These are phyloP conservation scores for Cydonia oblonga DNA, from an alignment of 331 rosid species.

Conservation along the genomic window DNA sequence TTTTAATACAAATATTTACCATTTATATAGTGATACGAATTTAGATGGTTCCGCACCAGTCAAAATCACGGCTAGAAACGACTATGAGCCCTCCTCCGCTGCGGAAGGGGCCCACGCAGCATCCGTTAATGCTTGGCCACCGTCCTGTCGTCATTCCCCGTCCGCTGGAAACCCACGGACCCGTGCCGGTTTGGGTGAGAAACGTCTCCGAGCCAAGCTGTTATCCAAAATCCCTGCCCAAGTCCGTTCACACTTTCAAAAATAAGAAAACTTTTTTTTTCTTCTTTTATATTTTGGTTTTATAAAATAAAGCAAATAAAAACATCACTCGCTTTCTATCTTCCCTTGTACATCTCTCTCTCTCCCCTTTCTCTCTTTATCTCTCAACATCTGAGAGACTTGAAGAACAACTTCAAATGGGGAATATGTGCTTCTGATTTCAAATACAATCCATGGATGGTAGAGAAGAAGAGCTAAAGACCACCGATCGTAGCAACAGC, in stretches of 20 bases:
- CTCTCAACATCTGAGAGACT: neutral
- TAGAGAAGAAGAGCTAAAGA: constrained; percentile 28
- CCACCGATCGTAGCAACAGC: constrained; percentile 12
- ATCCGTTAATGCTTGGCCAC: constrained; percentile 34
- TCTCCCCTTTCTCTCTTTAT: neutral
- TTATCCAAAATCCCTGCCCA: constrained; percentile 51
- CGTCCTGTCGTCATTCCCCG: constrained; percentile 26
- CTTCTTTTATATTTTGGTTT: neutral
- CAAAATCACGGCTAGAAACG: constrained; percentile 37
- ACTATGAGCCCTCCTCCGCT: neutral
- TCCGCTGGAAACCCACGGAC: constrained; percentile 36
- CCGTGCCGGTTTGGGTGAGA: constrained; percentile 67
- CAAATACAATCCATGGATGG: constrained; percentile 36
- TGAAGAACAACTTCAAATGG: constrained; percentile 22
- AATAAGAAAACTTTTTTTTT: neutral
- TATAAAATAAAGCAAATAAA: neutral
- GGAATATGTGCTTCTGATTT: constrained; percentile 41
- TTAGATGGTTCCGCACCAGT: constrained; percentile 51
- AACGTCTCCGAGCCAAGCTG: constrained; percentile 52
- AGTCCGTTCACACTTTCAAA: constrained; percentile 31
- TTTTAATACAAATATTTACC: too few relatives aligned
- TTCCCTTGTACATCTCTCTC: neutral
- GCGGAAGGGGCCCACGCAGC: neutral
- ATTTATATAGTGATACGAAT: rapidly evolving
- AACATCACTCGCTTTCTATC: neutral